Percentiles rank a stretch among this genome's conserved stretches.
These are phyloP conservation scores for Neurospora cerealis DNA, from an alignment of 495 filamentous ascomycete species.

Conservation along the genomic window DNA sequence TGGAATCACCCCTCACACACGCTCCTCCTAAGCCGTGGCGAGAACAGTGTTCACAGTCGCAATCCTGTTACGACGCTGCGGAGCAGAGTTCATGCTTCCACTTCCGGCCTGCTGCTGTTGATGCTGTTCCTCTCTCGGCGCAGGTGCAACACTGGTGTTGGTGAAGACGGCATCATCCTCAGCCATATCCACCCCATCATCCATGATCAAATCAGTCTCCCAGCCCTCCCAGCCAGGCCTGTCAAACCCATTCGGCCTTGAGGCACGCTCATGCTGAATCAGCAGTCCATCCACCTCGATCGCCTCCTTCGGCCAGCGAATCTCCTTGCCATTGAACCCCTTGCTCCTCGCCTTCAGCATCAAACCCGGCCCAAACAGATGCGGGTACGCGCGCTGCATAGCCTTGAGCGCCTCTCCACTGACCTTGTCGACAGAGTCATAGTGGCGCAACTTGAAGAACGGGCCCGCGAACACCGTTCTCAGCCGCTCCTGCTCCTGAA, in stretches of 20 bases:
- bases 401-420: constrained; percentile 53
- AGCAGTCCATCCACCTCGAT: constrained; percentile 40
- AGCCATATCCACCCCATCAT: constrained; percentile 4
- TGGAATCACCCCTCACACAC: neutral
- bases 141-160: neutral
- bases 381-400: constrained; percentile 44
- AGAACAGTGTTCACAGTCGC: neutral
- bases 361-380: constrained; percentile 33
- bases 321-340: constrained; percentile 37
- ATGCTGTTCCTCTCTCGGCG: neutral
- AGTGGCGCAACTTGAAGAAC: constrained; percentile 57
- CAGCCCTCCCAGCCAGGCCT: constrained; percentile 39
- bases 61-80: neutral
- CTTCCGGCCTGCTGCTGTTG: neutral
- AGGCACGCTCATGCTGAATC: constrained; percentile 43
- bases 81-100: neutral
- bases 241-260: constrained; percentile 51
- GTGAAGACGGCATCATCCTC: neutral
- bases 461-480: constrained; percentile 35
- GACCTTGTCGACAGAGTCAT: constrained; percentile 64
- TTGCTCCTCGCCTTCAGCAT: constrained; percentile 39
- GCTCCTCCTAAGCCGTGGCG: neutral
- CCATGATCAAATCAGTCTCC: constrained; percentile 30
- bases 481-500: constrained; percentile 46
- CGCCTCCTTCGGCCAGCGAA: constrained; percentile 42